Base-by-base conservation (phyloP, 176 grass and related monocot genomes). In the Phragmites australis region DNA sequence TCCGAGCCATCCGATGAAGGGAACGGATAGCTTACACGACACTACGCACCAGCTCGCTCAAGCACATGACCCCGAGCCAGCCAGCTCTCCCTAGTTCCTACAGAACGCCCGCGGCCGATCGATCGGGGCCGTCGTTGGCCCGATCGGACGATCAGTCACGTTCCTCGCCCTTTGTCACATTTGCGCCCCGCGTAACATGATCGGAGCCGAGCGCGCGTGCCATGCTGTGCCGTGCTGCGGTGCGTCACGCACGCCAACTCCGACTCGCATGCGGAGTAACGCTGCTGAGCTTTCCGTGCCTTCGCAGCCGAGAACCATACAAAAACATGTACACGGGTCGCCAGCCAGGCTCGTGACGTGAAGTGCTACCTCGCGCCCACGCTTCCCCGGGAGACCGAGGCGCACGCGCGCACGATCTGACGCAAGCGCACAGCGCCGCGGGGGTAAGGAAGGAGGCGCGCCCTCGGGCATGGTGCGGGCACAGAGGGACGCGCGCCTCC, bases 261-360 rank as follows among this genome's bases (percentile, higher is more conserved):
- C 77, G 84, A 69, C 84, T 44, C 70, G 52, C 23, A 22, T 45
- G 57, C 15, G 41, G 26, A 23, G 71, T 71, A 39, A 43, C 14
- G 27, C 65, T 62, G 40, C 65, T 30, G 21, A 22, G 56, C 1
- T 37, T 19, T 49, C 31, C 70, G 39, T 31, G 45, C 47, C 6
- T 0, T 14, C 39, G 34, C 41, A 2, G 43, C 19, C 18, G 14
- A 30, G 60, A 31, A 19, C 58, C 44, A 34, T 23, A 60, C 65
- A 30, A 39, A 22, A 42, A 19, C 52, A 59, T 30, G 53, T 55
- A 23, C 31, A 27, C 29, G 59, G 59, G 59, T 32, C 29, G 14
- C 13, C 58, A 21, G n/a, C 47, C 52, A 59, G 56, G 56, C 13
- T 26, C 57, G 57, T 60, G 57, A 30, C 56, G 56, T 26, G 55